A percentile compares a stretch with the other conserved stretches of the same genome.
Conservation (phyloP, 2,329 filamentous ascomycete species). For the Metarhizium sp. region DNA sequence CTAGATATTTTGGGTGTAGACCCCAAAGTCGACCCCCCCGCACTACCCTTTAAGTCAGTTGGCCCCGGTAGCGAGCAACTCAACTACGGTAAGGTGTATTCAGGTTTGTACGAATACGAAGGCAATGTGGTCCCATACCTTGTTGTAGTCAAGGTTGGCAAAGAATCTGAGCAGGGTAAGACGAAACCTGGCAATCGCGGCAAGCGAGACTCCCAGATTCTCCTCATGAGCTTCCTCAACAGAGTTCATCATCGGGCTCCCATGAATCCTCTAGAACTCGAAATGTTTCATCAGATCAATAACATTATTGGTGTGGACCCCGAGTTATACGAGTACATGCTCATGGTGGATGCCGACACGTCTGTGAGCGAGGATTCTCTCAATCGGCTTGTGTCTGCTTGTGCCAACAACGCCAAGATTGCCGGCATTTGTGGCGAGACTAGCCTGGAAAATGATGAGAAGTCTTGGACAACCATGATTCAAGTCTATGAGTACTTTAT, state of each 20-base stretch:
- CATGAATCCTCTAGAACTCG: constrained; percentile 92
- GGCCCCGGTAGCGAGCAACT: constrained; percentile 84
- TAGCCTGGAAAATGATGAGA: constrained; percentile 87
- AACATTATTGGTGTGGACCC: constrained; percentile 98
- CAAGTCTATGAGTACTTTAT: constrained; percentile 99
- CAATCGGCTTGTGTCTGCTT: constrained; percentile 85
- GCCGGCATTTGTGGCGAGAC: constrained; percentile 97
- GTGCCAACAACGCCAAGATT: constrained; percentile 90
- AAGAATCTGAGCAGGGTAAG: constrained; percentile 86
- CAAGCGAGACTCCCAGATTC: constrained; percentile 94
- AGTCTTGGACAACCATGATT: constrained; percentile 99
- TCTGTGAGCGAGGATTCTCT: constrained; percentile 85
- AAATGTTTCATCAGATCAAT: constrained; percentile 99
- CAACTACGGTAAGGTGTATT: constrained; percentile 98
- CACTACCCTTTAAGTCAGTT: constrained; percentile 88
- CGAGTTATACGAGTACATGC: constrained; percentile 90
- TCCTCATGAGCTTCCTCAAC: constrained; percentile 96
- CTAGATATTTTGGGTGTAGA: constrained; percentile 95
- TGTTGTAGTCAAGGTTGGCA: constrained; percentile 93
- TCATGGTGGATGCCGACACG: constrained; percentile 98
- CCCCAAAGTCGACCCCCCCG: constrained; percentile 90
- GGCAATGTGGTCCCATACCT: constrained; percentile 96
- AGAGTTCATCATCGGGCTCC: constrained; percentile 88
- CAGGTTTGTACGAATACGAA: constrained; percentile 93
- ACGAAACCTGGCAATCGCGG: constrained; percentile 94